Percentiles rank a stretch among this genome's conserved stretches.
phyloP scores from a whole-genome alignment of 2,329 filamentous ascomycete genomes.

The Aspergillus terreus region DNA sequence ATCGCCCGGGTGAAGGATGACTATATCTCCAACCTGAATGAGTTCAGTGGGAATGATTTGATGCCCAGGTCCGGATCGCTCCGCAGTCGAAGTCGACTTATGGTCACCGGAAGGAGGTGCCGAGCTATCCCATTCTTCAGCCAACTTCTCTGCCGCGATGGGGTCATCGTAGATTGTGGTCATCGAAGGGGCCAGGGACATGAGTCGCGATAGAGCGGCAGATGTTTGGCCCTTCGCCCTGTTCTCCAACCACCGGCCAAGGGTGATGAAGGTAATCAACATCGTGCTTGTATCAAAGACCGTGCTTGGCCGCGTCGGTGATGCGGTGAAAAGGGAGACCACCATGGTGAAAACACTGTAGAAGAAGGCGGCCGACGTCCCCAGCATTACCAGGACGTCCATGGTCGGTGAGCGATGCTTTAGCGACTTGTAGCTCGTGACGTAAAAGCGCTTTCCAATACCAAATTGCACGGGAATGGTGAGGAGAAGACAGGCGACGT shows the following conservation, averaged over 20 bases:
- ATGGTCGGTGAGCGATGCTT: constrained; percentile 91
- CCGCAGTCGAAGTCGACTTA: constrained; percentile 9
- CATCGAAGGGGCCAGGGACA: constrained; percentile 96
- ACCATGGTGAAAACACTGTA: constrained; percentile 87
- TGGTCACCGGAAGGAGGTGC: constrained; percentile 11
- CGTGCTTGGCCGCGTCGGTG: constrained; percentile 77
- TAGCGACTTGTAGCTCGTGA: constrained; percentile 88
- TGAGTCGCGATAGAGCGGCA: constrained; percentile 84
- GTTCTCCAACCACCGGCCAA: constrained; percentile 91
- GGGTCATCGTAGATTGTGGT: constrained; percentile 94
- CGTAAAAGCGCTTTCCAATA: constrained; percentile 89
- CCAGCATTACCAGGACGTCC: constrained; percentile 92
- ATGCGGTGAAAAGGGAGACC: constrained; percentile 70
- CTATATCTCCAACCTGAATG: constrained; percentile 88
- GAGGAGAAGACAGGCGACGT: constrained; percentile 75
- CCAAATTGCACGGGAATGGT: constrained; percentile 96
- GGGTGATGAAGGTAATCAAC: constrained; percentile 91
- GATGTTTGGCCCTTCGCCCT: constrained; percentile 94
- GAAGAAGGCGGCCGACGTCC: constrained; percentile 93
- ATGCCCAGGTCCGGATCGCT: constrained; percentile 61
- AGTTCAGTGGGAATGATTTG: constrained; percentile 88
- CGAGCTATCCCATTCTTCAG: constrained; percentile 65
- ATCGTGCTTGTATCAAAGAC: constrained; percentile 98
- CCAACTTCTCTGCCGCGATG: constrained; percentile 86
- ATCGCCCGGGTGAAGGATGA: constrained; percentile 88